Evolutionary conservation across 768 basidiomycete genomes (phyloP), one percentile per base, ranked within the genome.

Genomic region (Suillus bovinus): DNA sequence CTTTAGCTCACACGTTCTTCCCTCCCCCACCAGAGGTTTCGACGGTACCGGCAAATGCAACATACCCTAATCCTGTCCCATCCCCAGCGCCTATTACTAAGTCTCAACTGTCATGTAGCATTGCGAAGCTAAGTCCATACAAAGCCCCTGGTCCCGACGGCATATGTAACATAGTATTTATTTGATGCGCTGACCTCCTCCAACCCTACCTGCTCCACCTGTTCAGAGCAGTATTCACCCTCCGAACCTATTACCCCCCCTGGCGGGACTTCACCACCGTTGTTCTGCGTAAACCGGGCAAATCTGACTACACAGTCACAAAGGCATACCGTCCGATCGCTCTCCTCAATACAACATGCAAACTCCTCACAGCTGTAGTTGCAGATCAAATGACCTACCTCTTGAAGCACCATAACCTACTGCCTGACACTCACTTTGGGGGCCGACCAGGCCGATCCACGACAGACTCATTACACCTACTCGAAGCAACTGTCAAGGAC

Each of bases 381-480:
- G 66, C 73, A 5, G 67, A 71, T 14, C 68, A 74, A 22, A 39
- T 80, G 10, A 59, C 64, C 0, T 58, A 61, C 29, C n/a, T 74
- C 8, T 61, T 70, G 0, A 77, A 82, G 61, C 39, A 65, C 4
- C 67, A 75, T 22, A 22, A 70, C 0, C 64, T 80, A 3, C 68
- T 82, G 5, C 78, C 80, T 0, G 27, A 58, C 0, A 71, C 42
- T 5, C 77, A 81, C 47, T 81, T 79, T 57, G 73, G 33, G 59
- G 65, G 22, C 76, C 80, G 0, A 1, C 44, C 59, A 0, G 50
- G 59, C 3, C 41, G 53, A 10, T 72, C 65, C 10, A 64, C 65
- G 34, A 73, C 72, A 0, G 77, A 81, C 61, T 70, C 79, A 0
- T 27, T 79, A 9, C 70, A 75, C 56, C 61, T 71, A 2, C 63